A percentile compares a stretch with the other conserved stretches of the same genome.
Evolutionary conservation across 2,329 filamentous ascomycete species (phyloP).

Genomic region (Pseudodiploospora longispora): DNA sequence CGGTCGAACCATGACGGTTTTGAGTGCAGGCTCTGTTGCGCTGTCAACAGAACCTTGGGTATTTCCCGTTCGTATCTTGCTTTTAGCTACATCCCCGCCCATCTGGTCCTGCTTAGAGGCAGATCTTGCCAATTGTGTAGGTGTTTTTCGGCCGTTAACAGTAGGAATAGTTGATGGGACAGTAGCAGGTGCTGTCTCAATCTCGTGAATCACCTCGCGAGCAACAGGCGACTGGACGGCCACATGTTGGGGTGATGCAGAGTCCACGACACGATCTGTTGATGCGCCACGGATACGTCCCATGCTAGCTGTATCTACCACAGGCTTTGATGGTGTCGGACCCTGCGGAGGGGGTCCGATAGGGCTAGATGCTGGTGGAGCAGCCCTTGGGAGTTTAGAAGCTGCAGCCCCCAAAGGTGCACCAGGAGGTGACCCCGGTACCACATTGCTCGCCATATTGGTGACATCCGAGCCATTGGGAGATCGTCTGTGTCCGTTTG

Average conservation of each 20-base stretch:
- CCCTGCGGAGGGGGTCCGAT: slow-evolving; percentile 48
- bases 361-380: slow-evolving; percentile 22
- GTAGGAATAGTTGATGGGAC: slow-evolving; percentile 10
- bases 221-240: slow-evolving; percentile 33
- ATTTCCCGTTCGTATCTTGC: slow-evolving; percentile 29
- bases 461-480: slow-evolving; percentile 32
- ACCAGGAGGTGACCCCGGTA: slow-evolving; percentile 13
- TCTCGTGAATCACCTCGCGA: slow-evolving; percentile 28
- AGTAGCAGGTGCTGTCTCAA: slow-evolving; percentile 35
- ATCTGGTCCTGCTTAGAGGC: slow-evolving; percentile 28
- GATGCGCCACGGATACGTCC: slow-evolving; percentile 43
- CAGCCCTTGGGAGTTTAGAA: slow-evolving; percentile 28
- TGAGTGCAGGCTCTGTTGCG: slow-evolving; percentile 48
- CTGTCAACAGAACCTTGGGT: slow-evolving; percentile 63
- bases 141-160: slow-evolving; percentile 56
- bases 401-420: slow-evolving; percentile 16
- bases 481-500: slow-evolving; percentile 34
- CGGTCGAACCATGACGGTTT: slow-evolving; percentile 33
- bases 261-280: slow-evolving; percentile 32
- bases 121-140: slow-evolving; percentile 41
- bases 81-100: slow-evolving; percentile 23
- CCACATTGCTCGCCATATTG: slow-evolving; percentile 21
- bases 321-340: slow-evolving; percentile 42
- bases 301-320: slow-evolving; percentile 30
- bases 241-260: slow-evolving; percentile 28